A percentile compares a stretch with the other conserved stretches of the same genome.
phyloP scores from a whole-genome alignment of 192 early-diverging fungal species.

The Umbelopsis sp. region DNA sequence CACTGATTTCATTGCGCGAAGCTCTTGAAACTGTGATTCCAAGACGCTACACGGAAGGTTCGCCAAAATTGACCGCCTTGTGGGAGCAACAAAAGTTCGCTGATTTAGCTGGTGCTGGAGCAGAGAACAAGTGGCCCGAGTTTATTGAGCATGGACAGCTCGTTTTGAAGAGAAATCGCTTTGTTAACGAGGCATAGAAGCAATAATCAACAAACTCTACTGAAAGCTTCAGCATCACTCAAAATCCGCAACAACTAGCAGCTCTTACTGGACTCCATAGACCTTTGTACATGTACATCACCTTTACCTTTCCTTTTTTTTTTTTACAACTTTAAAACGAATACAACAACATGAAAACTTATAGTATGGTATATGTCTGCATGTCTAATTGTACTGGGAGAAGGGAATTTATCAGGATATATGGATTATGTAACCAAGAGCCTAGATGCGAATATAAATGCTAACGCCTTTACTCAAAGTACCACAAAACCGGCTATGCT shows the following conservation, averaged over 20 bases:
- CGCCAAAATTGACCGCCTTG: slow-evolving; percentile 38
- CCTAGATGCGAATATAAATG: too few species aligned
- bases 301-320: neutral
- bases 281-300: slow-evolving; percentile 10
- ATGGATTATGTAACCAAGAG: too few species aligned
- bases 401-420: too few species aligned
- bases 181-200: slow-evolving; percentile 18
- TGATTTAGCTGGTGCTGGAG: slow-evolving; percentile 34
- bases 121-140: slow-evolving; percentile 32
- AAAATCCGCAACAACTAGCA: neutral
- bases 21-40: slow-evolving; percentile 37
- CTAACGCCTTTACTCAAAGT: too few species aligned
- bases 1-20: slow-evolving; percentile 46
- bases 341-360: too few species aligned
- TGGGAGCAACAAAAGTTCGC: slow-evolving; percentile 51
- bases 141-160: slow-evolving; percentile 49
- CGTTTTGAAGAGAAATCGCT: slow-evolving; percentile 36
- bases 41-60: slow-evolving; percentile 25
- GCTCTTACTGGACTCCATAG: neutral
- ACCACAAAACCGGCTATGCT: too few species aligned
- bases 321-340: neutral
- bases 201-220: neutral
- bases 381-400: too few species aligned
- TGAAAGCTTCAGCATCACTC: neutral
- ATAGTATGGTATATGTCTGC: too few species aligned